Conservation (phyloP, 148 eudicot genomes). For the Nepenthes gracilis region DNA sequence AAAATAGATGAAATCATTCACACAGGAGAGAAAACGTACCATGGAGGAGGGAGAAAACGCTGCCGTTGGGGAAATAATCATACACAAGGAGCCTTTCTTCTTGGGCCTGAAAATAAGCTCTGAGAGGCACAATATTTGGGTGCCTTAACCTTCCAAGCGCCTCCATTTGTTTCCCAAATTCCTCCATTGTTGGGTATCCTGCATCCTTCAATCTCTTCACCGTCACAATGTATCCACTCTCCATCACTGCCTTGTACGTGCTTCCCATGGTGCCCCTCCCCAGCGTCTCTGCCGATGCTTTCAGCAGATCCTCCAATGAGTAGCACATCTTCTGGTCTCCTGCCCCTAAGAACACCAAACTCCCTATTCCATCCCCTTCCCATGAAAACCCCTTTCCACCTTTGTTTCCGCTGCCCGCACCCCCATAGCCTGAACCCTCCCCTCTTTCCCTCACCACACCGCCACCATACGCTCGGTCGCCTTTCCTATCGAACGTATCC, state of each 20-base stretch:
- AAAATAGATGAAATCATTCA: not conserved
- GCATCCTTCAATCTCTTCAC: conserved; percentile 83
- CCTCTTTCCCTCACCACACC: conserved; percentile 18
- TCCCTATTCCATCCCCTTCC: conserved; percentile 66
- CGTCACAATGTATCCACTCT: conserved; percentile 68
- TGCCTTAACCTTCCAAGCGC: conserved; percentile 50
- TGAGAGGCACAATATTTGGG: conserved; percentile 57
- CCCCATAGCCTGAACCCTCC: conserved; percentile 15
- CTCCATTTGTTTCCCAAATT: conserved; percentile 53
- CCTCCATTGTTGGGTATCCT: conserved; percentile 50
- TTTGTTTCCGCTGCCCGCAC: conserved; percentile 7
- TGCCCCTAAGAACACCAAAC: conserved; percentile 43
- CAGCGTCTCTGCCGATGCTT: conserved; percentile 90
- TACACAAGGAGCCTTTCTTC: conserved; percentile 78
- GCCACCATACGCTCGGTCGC: not conserved
- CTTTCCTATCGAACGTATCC: not conserved
- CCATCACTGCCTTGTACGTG: conserved; percentile 94
- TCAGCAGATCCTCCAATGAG: conserved; percentile 68
- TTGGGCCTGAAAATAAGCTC: conserved; percentile 90
- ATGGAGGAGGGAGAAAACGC: conserved; percentile 83
- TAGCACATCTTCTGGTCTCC: conserved; percentile 49
- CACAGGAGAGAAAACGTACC: conserved; percentile 27
- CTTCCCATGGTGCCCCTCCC: conserved; percentile 87
- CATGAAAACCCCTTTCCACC: conserved; percentile 34
- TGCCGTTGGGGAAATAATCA: conserved; percentile 94